These are phyloP conservation scores for Suillus alpinus DNA, from an alignment of 768 basidiomycete genomes.

Conservation along the genomic window DNA sequence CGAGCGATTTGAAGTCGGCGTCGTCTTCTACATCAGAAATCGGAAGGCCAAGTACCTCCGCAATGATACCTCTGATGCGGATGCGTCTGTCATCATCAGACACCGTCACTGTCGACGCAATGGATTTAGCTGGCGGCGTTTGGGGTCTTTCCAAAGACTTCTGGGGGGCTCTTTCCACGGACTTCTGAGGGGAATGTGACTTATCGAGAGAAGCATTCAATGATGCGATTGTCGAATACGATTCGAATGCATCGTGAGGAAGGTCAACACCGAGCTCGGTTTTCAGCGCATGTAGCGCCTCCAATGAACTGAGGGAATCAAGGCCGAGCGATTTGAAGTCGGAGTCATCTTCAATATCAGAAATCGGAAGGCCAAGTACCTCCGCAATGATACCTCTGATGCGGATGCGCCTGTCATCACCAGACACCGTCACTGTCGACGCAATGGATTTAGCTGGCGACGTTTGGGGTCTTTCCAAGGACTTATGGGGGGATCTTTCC, in stretches of 20 bases:
- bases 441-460: not conserved
- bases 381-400: constrained; percentile 41
- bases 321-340: constrained; percentile 54
- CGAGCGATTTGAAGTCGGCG: constrained; percentile 46
- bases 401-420: constrained; percentile 17
- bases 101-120: constrained; percentile 12
- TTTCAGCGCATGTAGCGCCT: constrained; percentile 49
- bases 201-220: constrained; percentile 10
- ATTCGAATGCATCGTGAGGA: constrained; percentile 42
- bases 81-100: constrained; percentile 20
- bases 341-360: constrained; percentile 39
- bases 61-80: constrained; percentile 39
- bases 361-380: constrained; percentile 37
- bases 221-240: constrained; percentile 35
- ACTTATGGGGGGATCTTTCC: not conserved
- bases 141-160: not conserved
- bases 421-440: constrained; percentile 22
- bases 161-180: not conserved
- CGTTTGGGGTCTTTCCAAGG: not conserved
- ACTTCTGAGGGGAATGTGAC: not conserved
- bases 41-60: constrained; percentile 38
- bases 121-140: not conserved
- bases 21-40: constrained; percentile 39
- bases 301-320: constrained; percentile 65
- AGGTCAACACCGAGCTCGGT: constrained; percentile 40